A percentile compares a stretch with the other conserved stretches of the same genome.
These are phyloP conservation scores for Dissophora ornata DNA, from an alignment of 192 early-diverging fungal species.

Conservation along the genomic window DNA sequence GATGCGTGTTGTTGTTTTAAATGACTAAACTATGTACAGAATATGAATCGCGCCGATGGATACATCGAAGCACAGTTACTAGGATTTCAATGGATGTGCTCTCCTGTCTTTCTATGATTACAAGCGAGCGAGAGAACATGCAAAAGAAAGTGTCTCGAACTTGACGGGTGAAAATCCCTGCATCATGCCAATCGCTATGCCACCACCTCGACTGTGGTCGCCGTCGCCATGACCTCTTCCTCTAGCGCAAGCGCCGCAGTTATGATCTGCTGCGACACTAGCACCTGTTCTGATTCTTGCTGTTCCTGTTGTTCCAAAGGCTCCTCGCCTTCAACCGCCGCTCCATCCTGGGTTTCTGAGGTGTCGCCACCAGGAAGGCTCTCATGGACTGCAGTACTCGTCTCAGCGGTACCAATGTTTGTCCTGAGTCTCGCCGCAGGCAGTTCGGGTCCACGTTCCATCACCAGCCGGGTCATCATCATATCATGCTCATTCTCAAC, in stretches of 20 bases:
- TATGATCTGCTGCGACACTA: no score
- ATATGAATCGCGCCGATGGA: no score
- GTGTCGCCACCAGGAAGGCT: not conserved
- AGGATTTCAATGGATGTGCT: no score
- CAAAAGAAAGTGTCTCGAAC: no score
- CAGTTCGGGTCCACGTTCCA: slow-evolving; percentile 32
- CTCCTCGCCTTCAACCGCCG: not conserved
- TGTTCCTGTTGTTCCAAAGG: slow-evolving; percentile 3
- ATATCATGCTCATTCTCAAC: slow-evolving; percentile 53
- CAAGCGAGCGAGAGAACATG: no score
- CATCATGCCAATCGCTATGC: slow-evolving; percentile 3
- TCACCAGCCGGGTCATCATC: slow-evolving; percentile 46
- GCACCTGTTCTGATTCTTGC: no score
- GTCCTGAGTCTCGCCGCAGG: not conserved
- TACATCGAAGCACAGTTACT: no score
- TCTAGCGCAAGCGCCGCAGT: not conserved
- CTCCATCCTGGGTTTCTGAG: no score
- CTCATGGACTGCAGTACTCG: not conserved
- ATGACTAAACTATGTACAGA: no score
- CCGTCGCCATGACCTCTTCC: slow-evolving; percentile 1
- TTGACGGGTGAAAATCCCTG: no score
- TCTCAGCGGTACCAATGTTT: not conserved
- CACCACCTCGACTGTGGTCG: slow-evolving; percentile 11
- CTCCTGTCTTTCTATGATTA: no score
- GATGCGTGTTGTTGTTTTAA: no score